Evolutionary conservation across 352 stramenopile genomes (phyloP).

Genomic region (Phytophthora tentaculata): DNA sequence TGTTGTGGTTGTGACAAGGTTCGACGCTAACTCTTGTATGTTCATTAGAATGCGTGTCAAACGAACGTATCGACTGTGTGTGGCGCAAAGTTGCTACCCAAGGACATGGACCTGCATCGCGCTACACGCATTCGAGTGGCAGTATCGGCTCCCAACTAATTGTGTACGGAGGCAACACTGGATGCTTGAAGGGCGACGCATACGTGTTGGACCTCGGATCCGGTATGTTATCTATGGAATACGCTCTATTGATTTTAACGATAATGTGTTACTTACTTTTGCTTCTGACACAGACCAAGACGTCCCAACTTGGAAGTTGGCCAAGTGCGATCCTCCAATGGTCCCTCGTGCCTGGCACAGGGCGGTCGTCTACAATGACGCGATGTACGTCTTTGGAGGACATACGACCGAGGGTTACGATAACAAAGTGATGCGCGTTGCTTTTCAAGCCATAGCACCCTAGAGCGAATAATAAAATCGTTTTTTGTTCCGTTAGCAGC

Average conservation of each 20-base stretch:
- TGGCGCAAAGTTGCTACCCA: conserved; percentile 52
- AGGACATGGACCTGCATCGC: conserved; percentile 43
- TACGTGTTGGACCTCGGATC: conserved; percentile 57
- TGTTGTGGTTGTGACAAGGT: neutral
- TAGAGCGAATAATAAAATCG: neutral
- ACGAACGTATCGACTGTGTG: conserved; percentile 42
- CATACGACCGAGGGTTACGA: conserved; percentile 55
- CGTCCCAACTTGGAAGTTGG: conserved; percentile 55
- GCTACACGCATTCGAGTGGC: conserved; percentile 60
- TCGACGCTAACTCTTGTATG: conserved; percentile 5
- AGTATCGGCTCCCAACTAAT: conserved; percentile 59
- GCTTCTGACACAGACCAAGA: conserved; percentile 32
- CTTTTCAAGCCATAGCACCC: conserved; percentile 3
- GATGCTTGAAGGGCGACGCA: conserved; percentile 63
- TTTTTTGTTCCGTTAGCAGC: no score
- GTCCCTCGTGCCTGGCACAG: conserved; percentile 61
- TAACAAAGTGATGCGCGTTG: conserved; percentile 48
- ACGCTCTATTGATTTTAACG: no score
- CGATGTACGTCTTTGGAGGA: conserved; percentile 65
- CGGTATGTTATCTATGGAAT: conserved; percentile 19
- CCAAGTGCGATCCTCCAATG: conserved; percentile 47
- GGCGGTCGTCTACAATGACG: conserved; percentile 42
- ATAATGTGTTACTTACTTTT: no score
- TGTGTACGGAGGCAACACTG: conserved; percentile 64
- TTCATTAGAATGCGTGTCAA: conserved; percentile 34